Base-by-base conservation (phyloP, 768 basidiomycete genomes). In the Suillus subalutaceus region DNA sequence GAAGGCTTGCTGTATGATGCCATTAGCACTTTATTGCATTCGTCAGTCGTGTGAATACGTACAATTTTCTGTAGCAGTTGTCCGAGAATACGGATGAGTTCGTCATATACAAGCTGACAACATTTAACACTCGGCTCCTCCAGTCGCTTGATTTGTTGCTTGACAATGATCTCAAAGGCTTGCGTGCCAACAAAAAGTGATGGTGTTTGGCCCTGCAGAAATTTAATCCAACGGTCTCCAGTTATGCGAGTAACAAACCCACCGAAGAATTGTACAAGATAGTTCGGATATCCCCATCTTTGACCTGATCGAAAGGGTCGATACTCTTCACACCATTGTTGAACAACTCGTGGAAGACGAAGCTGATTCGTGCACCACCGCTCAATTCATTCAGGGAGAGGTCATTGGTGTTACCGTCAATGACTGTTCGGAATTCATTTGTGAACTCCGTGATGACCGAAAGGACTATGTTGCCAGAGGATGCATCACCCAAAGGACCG, bases 371-470 rank as follows among this genome's bases (percentile, higher is more conserved):
- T 37, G 97, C 97, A 77, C 97, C 97, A 72, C 97, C 97, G n/a
- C 93, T 94, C 26, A 99, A 86, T 79, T 99, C 97, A 73, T 99
- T 99, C 73, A 97, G 75, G 1, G 93, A 91, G 43, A 99, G 81
- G 75, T 99, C 97, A 73, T 97, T 96, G 37, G 95, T 96, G 81
- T 93, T 96, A 78, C 97, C 97, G 75, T 99, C 97, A 70, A 99
- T 97, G 46, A 93, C 91, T 15, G 93, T 93, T 66, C 97, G 90
- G 88, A 98, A 99, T 74, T 99, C 97, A 48, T 91, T 86, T 67
- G 94, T 96, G 80, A 99, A 99, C 78, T 99, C 97, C 58, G 96
- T 99, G 75, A 99, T 99, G 69, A 97, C 94, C n/a, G 91, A 88
- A 15, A 99, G 88, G 41, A 99, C 96, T 52, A 99, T 86, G 76